Evolutionary conservation across 768 basidiomycete species (phyloP), one percentile per base, ranked within the genome.

Genomic region (Royoungia palumana): DNA sequence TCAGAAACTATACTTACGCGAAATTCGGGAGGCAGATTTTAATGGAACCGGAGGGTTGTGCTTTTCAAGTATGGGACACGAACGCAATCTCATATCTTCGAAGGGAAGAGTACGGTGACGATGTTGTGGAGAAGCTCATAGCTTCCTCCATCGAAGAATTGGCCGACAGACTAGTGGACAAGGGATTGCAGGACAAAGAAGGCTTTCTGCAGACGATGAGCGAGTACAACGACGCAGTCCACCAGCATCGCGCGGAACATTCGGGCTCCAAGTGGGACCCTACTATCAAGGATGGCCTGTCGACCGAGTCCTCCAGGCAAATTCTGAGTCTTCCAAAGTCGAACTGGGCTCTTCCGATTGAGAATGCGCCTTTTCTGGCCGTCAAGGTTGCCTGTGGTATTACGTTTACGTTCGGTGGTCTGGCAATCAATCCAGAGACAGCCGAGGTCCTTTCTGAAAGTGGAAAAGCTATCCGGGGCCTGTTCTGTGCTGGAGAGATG

Each of bases 321-420:
- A 64, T 62, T 20, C 61, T 85, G 28, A 39, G 57, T 12, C 53
- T 77, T 12, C 72, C 81, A 11, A 87, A 87, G 62, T 79, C 82
- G 0, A 85, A 87, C 56, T 87, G 85, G 85, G 85, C 84, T 0
- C 64, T 82, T 50, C 58, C 77, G 5, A 65, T 87, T 21, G 74
- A 79, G 32, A 53, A 73, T 35, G 61, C 70, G 12, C 82, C 82
- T 0, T 82, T 83, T 55, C 67, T 85, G 60, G 84, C 83, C 3
- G 80, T 87, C 27, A 83, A 81, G 57, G 80, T 87, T 8, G 70
- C 78, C 0, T 85, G 84, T 66, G 85, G 83, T 6, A 77, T 85
- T 46, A 86, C 85, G 1, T 87, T 85, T 67, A 87, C 83, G 2
- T 87, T 85, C 67, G 83, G 85, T 0, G 85, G 85, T 1, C 61